Evolutionary conservation across 176 grass and related monocot species (phyloP).

Genomic region (Bothriochloa decipiens): DNA sequence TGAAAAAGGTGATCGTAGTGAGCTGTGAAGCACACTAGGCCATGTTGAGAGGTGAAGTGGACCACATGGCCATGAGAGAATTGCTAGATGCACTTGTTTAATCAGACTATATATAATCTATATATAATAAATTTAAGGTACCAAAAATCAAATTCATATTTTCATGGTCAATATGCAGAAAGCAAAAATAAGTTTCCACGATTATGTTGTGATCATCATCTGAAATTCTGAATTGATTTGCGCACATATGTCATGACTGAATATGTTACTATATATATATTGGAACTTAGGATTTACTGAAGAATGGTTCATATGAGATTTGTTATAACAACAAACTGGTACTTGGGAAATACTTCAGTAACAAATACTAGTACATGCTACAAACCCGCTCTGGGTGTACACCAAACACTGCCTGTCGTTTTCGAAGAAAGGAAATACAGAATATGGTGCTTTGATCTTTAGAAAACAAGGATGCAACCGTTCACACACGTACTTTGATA

Average conservation of each 20-base stretch:
- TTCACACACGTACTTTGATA: slow-evolving; percentile 42
- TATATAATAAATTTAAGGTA: background rate
- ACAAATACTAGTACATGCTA: background rate
- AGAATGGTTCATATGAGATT: background rate
- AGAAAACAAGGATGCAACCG: slow-evolving; percentile 28
- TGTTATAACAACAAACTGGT: background rate
- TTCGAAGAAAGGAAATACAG: background rate
- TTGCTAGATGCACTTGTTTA: slow-evolving; percentile 25
- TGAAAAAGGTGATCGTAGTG: slow-evolving; percentile 34
- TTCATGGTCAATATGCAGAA: background rate
- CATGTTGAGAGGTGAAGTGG: background rate
- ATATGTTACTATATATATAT: background rate
- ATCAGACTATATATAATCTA: background rate
- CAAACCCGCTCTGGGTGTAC: background rate
- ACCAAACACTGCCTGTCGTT: background rate
- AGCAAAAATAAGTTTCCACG: background rate
- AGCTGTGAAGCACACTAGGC: slow-evolving; percentile 41
- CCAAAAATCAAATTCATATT: background rate
- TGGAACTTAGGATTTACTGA: background rate
- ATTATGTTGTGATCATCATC: background rate
- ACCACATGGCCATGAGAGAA: slow-evolving; percentile 7
- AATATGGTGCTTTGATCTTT: slow-evolving; percentile 42
- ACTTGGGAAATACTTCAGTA: no score
- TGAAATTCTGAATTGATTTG: background rate
- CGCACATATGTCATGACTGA: background rate